A percentile compares a stretch with the other conserved stretches of the same genome.
Evolutionary conservation across 139 green algal genomes (phyloP).

Genomic region (Chlorella sp.): DNA sequence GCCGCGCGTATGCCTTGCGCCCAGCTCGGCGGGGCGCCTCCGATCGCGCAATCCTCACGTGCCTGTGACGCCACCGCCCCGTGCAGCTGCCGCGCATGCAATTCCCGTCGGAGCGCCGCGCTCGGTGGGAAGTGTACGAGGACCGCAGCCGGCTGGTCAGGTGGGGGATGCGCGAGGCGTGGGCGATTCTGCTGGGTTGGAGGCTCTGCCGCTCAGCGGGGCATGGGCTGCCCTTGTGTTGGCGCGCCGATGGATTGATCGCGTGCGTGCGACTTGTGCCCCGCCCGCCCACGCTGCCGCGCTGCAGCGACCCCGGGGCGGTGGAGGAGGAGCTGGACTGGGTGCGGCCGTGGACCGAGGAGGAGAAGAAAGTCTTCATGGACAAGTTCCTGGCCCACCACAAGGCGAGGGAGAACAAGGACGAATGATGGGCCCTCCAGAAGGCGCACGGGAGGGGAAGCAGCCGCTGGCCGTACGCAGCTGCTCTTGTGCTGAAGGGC

Average conservation of each 20-base stretch:
- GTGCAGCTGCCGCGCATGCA: constrained; percentile 27
- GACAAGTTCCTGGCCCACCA: constrained; percentile 82
- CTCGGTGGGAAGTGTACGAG: constrained; percentile 46
- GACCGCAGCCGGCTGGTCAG: constrained; percentile 48
- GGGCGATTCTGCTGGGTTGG: neutral
- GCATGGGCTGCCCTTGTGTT: too few species aligned
- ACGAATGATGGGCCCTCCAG: too few species aligned
- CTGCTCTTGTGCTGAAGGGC: neutral
- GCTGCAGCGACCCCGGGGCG: constrained; percentile 50
- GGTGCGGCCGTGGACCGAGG: constrained; percentile 66
- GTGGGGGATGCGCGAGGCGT: neutral
- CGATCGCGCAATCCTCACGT: too few species aligned
- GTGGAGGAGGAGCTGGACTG: constrained; percentile 45
- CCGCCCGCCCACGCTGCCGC: too few species aligned
- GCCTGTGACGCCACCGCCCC: too few species aligned
- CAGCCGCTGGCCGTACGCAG: neutral
- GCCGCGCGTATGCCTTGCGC: too few species aligned
- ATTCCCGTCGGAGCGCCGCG: constrained; percentile 6
- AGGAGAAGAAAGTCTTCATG: constrained; percentile 84
- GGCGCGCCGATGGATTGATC: neutral
- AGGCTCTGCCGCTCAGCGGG: too few species aligned
- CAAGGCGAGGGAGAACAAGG: constrained; percentile 60
- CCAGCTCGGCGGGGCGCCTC: too few species aligned
- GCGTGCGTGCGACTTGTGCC: neutral
- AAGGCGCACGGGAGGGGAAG: too few species aligned